Evolutionary conservation across 768 basidiomycete genomes (phyloP), one percentile per base, ranked within the genome.

Genomic region (Russula dissimulans): DNA sequence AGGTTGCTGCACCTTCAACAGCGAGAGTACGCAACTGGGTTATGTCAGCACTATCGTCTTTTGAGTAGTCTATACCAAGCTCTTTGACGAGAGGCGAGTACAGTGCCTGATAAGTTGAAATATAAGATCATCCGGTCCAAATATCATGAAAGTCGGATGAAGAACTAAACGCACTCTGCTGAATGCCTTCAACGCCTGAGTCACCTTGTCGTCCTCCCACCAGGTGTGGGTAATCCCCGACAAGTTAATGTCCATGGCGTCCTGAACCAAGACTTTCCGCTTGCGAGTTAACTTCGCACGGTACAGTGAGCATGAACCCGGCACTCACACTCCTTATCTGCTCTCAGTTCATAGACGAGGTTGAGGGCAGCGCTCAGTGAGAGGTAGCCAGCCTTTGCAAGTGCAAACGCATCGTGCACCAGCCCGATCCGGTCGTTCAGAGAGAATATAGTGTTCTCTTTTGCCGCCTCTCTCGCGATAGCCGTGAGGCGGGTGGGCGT

Each of bases 351-450:
- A 52, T 86, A 76, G 47, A 93, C 76, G 47, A 97, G 77, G 26
- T 81, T 82, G 66, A 99, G 77, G 1, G 86, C 82, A 62, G 84
- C 85, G 66, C 90, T 91, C 38, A 91, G 78, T 59, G 84, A 79
- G 50, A 84, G 76, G 67, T 89, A 81, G 3, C 94, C 94, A 18
- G 92, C 88, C 68, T 85, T 83, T 51, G 91, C 81, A 34, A 97
- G 80, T 1, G 86, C 86, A 68, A 88, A 78, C 0, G 86, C 79
- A 67, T 98, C 97, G 51, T 87, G 81, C 22, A 95, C 83, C 31
- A 99, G 77, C 17, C 95, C 95, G 66, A 97, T 86, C 26, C 91
- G 82, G 69, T 99, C 95, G 58, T 90, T 85, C 61, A 92, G 74
- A 1, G 86, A 79, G 75, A 95, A 92, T 8, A 80, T 72, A 4